Conservation (phyloP, 129 eudicot genomes). For the Logfia minima region DNA sequence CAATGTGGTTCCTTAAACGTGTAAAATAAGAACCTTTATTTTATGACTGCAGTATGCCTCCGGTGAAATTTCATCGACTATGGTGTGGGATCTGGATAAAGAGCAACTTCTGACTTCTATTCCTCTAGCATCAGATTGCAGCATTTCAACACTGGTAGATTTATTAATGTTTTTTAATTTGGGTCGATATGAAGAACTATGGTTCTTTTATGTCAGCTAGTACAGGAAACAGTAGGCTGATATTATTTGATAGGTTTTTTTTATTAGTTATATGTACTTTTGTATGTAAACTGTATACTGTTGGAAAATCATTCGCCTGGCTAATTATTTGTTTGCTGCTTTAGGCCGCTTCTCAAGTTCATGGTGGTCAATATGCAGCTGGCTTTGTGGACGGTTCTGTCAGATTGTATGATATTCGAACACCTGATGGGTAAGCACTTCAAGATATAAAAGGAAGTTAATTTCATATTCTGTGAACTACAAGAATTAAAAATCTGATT, state of each 20-base stretch:
- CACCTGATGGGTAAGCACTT: constrained; percentile 75
- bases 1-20: neutral
- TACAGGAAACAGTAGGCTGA: neutral
- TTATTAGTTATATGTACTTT: neutral
- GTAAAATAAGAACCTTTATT: neutral
- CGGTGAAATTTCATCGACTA: constrained; percentile 80
- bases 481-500: neutral
- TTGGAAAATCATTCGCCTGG: neutral
- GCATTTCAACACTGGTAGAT: constrained; percentile 83
- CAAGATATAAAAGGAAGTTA: neutral
- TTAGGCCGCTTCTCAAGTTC: constrained; percentile 92
- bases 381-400: constrained; percentile 92
- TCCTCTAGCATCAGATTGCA: constrained; percentile 67
- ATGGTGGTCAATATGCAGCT: constrained; percentile 87
- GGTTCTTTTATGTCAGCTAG: neutral
- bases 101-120: constrained; percentile 82
- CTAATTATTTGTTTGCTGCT: constrained; percentile 5
- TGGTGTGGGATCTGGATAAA: constrained; percentile 96
- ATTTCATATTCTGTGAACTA: neutral
- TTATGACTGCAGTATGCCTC: constrained; percentile 62
- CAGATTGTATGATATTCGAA: constrained; percentile 79
- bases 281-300: neutral
- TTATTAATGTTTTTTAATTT: neutral
- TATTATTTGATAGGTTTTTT: neutral
- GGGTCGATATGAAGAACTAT: neutral